A percentile compares a stretch with the other conserved stretches of the same genome.
Conservation (phyloP, 345 rosid genomes). For the Punica granatum region DNA sequence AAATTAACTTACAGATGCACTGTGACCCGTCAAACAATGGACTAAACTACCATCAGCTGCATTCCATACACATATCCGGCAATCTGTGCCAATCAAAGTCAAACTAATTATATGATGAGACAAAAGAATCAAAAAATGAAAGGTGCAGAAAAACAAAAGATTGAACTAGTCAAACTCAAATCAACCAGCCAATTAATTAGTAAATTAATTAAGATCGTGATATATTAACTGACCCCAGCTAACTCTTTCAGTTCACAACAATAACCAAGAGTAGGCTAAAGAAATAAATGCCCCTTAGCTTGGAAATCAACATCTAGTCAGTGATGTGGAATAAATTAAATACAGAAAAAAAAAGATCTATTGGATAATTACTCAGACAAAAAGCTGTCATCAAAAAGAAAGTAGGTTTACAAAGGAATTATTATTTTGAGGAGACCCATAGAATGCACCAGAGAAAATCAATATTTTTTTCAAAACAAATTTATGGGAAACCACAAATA, state of each 20-base stretch:
- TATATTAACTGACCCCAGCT: background rate
- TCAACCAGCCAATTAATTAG: background rate
- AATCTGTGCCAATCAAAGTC: conserved; percentile 49
- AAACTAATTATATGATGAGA: conserved; percentile 1
- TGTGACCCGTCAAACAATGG: conserved; percentile 95
- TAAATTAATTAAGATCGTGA: background rate
- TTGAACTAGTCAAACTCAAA: background rate
- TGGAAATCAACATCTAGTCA: background rate
- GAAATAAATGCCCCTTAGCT: background rate
- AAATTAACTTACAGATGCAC: conserved; percentile 67
- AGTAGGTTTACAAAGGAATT: background rate
- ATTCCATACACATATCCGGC: conserved; percentile 99
- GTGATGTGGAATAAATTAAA: background rate
- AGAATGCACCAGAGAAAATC: background rate
- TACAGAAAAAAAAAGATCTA: background rate
- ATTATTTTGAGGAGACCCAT: background rate
- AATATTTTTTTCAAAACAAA: too few species aligned
- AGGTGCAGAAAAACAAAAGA: background rate
- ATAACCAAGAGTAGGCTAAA: background rate
- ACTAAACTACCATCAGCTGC: conserved; percentile 96
- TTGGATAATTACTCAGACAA: background rate
- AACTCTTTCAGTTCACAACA: background rate
- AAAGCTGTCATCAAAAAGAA: background rate
- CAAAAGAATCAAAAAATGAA: conserved; percentile 3
- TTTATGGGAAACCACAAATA: background rate